phyloP scores from a whole-genome alignment of 2,329 filamentous ascomycete genomes.

The Botrytis deweyae region DNA sequence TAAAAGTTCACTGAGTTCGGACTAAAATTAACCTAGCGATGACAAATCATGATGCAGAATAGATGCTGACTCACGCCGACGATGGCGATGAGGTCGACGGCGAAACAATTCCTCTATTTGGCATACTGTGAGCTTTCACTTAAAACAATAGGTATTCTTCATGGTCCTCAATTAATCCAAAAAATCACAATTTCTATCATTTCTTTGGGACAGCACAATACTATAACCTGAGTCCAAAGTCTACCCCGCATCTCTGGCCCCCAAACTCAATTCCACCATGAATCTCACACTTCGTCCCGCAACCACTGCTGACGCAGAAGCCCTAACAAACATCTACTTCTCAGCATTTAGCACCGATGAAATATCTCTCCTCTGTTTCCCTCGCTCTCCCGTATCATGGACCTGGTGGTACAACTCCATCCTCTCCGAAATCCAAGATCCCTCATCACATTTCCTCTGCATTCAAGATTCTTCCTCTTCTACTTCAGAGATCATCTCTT shows the following conservation, averaged over 20 bases:
- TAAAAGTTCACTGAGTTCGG: neutral
- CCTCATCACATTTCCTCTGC: conserved; percentile 44
- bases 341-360: conserved; percentile 46
- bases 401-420: conserved; percentile 43
- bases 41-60: neutral
- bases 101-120: neutral
- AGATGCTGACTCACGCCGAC: conserved; percentile 13
- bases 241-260: neutral
- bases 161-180: rapidly evolving
- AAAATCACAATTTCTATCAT: neutral
- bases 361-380: conserved; percentile 44
- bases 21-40: neutral
- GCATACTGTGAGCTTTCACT: neutral
- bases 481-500: conserved; percentile 43
- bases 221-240: neutral
- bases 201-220: too few species aligned
- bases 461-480: conserved; percentile 40
- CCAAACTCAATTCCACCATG: conserved; percentile 26
- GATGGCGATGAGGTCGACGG: neutral
- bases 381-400: conserved; percentile 31
- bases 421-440: conserved; percentile 44
- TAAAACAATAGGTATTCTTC: too few species aligned
- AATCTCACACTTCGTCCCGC: conserved; percentile 42
- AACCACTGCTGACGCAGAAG: conserved; percentile 43
- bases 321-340: conserved; percentile 47